Conservation (phyloP, 352 stramenopile genomes). For the Phytopythium mirpurense region DNA sequence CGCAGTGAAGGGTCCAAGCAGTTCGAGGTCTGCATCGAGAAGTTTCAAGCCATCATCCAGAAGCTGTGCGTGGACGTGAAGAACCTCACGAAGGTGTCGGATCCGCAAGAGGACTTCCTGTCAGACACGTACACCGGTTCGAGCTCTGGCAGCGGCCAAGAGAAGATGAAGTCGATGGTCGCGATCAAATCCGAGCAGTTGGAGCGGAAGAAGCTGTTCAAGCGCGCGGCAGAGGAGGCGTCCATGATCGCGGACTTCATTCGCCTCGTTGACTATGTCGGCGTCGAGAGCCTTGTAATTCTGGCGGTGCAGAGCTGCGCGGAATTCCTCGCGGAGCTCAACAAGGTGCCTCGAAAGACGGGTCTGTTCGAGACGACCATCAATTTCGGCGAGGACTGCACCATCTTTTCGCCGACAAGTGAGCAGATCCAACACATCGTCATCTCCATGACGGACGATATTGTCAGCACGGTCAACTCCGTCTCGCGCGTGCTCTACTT, state of each 20-base stretch:
- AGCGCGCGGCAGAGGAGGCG: conserved; percentile 82
- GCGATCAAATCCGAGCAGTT: conserved; percentile 89
- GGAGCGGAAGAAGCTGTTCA: conserved; percentile 75
- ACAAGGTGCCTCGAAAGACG: conserved; percentile 82
- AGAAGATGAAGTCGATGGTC: conserved; percentile 92
- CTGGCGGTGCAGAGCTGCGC: conserved; percentile 80
- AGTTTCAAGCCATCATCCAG: conserved; percentile 86
- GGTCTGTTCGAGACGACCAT: conserved; percentile 94
- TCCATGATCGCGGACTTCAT: conserved; percentile 92
- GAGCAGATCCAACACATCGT: conserved; percentile 89
- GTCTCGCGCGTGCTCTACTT: conserved; percentile 89
- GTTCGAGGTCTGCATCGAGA: conserved; percentile 89
- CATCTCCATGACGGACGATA: conserved; percentile 84
- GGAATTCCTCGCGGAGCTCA: conserved; percentile 86
- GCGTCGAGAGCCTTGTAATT: conserved; percentile 87
- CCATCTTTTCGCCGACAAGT: conserved; percentile 82
- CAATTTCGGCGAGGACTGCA: conserved; percentile 77
- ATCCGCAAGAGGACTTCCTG: conserved; percentile 60
- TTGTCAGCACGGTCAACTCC: conserved; percentile 85
- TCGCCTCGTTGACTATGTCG: conserved; percentile 91
- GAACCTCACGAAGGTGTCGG: conserved; percentile 67
- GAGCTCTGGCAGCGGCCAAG: conserved; percentile 30
- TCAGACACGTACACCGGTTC: conserved; percentile 26
- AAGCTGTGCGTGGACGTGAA: conserved; percentile 90
- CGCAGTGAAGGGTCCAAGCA: conserved; percentile 85